phyloP scores from a whole-genome alignment of 106 monocot genomes.

The Dendrobium catenatum region DNA sequence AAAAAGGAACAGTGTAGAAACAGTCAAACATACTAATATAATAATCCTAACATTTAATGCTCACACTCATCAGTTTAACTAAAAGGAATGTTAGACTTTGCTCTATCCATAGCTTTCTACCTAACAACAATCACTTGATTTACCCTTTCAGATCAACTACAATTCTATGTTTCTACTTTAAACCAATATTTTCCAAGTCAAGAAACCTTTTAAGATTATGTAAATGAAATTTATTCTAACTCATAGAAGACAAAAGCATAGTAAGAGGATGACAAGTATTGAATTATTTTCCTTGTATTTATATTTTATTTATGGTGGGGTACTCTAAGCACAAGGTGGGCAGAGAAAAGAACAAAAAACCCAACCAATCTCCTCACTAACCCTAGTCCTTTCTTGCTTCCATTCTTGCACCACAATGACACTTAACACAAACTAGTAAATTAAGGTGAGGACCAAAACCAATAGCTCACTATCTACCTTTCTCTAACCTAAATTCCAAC shows the following conservation, averaged over 20 bases:
- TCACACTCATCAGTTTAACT: too few relatives aligned
- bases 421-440: neutral
- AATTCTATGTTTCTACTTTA: neutral
- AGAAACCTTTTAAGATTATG: neutral
- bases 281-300: neutral
- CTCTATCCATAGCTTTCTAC: too few relatives aligned
- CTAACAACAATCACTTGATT: too few relatives aligned
- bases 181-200: neutral
- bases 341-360: neutral
- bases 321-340: neutral
- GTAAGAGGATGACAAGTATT: neutral
- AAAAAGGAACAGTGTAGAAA: too few relatives aligned
- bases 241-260: neutral
- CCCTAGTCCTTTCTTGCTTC: neutral
- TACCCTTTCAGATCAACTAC: neutral
- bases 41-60: too few relatives aligned
- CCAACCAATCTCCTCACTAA: constrained; percentile 2
- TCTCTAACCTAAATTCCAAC: neutral
- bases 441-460: neutral
- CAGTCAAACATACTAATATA: too few relatives aligned
- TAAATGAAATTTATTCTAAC: neutral
- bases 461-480: neutral
- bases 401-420: neutral
- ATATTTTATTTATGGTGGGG: neutral
- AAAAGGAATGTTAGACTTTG: too few relatives aligned